These are phyloP conservation scores for Carallia pectinifolia DNA, from an alignment of 345 rosid species.

Conservation along the genomic window DNA sequence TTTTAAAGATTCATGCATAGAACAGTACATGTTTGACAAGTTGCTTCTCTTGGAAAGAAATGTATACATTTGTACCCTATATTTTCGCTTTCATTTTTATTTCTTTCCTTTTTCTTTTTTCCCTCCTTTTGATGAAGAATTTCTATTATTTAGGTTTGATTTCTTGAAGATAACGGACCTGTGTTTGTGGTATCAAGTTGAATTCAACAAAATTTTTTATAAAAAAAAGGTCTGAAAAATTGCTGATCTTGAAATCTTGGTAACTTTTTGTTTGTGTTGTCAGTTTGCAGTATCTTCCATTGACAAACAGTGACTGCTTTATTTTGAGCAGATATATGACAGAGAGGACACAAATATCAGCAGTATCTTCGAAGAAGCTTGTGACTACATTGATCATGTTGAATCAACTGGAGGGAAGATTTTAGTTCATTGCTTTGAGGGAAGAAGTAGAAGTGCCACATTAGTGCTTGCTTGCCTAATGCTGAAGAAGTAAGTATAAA, in stretches of 20 bases:
- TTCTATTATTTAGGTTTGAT: too few species aligned
- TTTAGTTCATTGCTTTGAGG: conserved; percentile 97
- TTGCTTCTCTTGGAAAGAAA: too few species aligned
- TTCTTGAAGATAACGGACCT: too few species aligned
- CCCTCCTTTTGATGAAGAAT: too few species aligned
- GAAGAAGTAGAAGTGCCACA: conserved; percentile 96
- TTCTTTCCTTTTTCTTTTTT: too few species aligned
- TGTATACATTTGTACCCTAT: too few species aligned
- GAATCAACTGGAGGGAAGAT: conserved; percentile 73
- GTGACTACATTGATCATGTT: conserved; percentile 70
- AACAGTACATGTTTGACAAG: too few species aligned
- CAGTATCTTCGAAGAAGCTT: conserved; percentile 79
- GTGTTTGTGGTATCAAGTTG: too few species aligned
- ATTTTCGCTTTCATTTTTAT: too few species aligned
- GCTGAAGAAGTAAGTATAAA: conserved; percentile 76
- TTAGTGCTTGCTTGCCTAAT: conserved; percentile 79
- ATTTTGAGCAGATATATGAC: conserved; percentile 63
- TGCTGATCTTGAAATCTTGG: neutral
- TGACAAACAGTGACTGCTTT: conserved; percentile 1
- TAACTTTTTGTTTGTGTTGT: neutral
- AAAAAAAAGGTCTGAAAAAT: neutral
- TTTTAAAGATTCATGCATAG: too few species aligned
- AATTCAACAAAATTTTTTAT: neutral
- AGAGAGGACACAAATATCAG: conserved; percentile 78
- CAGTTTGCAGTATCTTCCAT: neutral